Base-by-base conservation (phyloP, 257 asterid genomes). In the Nicotiana otophora region DNA sequence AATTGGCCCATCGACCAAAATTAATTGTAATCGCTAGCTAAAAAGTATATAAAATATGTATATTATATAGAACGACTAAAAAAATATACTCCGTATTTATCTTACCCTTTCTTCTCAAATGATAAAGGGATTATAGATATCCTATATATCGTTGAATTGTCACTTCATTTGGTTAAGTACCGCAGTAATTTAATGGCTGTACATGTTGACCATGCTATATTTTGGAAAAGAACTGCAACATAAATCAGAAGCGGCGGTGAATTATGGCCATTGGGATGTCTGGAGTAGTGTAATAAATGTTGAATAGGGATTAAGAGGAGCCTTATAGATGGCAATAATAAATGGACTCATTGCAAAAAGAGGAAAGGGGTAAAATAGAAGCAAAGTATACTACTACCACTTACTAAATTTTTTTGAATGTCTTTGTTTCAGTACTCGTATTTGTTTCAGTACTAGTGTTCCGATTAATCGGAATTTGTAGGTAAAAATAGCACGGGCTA, bases 351-450 rank as follows among this genome's bases (percentile, higher is more conserved):
- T 61, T n/a, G 58, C 60, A 46, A 46, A 63, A 81, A 48, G 36
- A 77, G 76, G 81, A 60, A 72, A 74, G 39, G 65, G 58, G 19
- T 58, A 58, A 75, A 67, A 4, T 61, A 74, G 61, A 36, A 82
- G 19, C 70, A 58, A 62, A 80, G 48, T 78, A 80, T 62, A 80
- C 75, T 34, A 60, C 30, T 12, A 28, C 51, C 19, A n/a, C 20
- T 16, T 30, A 36, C 30, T 28, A 28, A 28, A 1, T 28, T 31
- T 31, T 31, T 31, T 3, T 31, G 3, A 31, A 31, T 31, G 33
- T 31, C 33, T 31, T 31, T 31, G 33, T 31, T 31, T 31, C 33
- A 31, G 33, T 31, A 31, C 3, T 31, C 30, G 26, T 23, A 23
- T 23, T 23, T 30, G 31, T 30, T 30, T 30, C 31, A 30, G 31